Percentiles rank a stretch among this genome's conserved stretches.
phyloP scores from a whole-genome alignment of 2,329 filamentous ascomycete genomes.

The Lachnellula subtilissima region DNA sequence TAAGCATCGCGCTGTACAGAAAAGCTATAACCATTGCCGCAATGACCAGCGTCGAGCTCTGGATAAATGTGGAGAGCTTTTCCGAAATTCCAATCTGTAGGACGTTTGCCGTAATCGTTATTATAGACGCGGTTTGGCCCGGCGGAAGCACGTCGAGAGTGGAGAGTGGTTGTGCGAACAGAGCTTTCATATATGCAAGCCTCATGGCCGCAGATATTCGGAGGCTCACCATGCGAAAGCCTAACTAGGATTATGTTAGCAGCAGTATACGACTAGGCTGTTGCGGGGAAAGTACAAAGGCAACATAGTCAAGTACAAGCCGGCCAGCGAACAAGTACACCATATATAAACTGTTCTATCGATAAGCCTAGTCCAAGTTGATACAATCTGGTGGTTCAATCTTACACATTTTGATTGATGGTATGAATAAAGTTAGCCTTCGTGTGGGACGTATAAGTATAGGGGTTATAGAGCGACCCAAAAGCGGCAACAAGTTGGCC shows the following conservation, averaged over 20 bases:
- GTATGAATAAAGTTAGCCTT: slow-evolving; percentile 44
- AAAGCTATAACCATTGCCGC: slow-evolving; percentile 51
- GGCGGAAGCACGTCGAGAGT: slow-evolving; percentile 63
- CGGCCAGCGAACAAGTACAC: slow-evolving; percentile 54
- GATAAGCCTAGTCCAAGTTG: slow-evolving; percentile 20
- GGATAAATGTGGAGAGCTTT: slow-evolving; percentile 53
- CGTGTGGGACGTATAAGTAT: slow-evolving; percentile 31
- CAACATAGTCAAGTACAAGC: slow-evolving; percentile 49
- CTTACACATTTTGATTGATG: slow-evolving; percentile 39
- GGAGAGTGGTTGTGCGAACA: slow-evolving; percentile 61
- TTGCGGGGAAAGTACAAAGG: slow-evolving; percentile 37
- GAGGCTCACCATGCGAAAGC: slow-evolving; percentile 56
- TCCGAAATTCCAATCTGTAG: slow-evolving; percentile 60
- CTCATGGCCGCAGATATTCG: slow-evolving; percentile 56
- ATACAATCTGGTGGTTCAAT: background rate
- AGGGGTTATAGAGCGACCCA: slow-evolving; percentile 47
- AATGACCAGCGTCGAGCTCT: slow-evolving; percentile 49
- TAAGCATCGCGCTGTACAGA: slow-evolving; percentile 51
- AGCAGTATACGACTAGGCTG: background rate
- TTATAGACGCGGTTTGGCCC: slow-evolving; percentile 56
- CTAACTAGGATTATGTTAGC: slow-evolving; percentile 18
- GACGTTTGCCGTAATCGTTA: slow-evolving; percentile 60
- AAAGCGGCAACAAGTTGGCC: slow-evolving; percentile 35
- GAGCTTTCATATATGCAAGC: slow-evolving; percentile 57
- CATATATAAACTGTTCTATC: slow-evolving; percentile 46